A percentile compares a stretch with the other conserved stretches of the same genome.
Conservation (phyloP, 1,139 yeast species). For the Zygoascus sp. region DNA sequence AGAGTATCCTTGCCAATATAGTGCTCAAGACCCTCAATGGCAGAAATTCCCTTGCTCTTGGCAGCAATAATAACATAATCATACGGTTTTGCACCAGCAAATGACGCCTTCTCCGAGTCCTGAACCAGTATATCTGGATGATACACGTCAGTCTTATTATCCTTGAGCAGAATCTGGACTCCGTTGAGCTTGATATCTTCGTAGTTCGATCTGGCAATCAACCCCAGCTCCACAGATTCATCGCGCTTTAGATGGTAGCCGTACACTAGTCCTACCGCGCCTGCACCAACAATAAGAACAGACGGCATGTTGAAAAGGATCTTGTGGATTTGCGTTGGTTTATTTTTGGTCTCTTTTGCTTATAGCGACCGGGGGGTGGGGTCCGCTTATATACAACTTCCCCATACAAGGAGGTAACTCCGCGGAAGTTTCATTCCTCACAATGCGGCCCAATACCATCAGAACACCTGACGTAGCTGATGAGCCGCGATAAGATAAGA, state of each 20-base stretch:
- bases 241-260: conserved; percentile 15
- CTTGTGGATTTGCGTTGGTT: too few relatives aligned
- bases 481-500: too few relatives aligned
- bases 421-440: too few relatives aligned
- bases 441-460: too few relatives aligned
- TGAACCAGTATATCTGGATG: conserved; percentile 13
- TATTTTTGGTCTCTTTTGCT: too few relatives aligned
- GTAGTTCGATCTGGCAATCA: conserved; percentile 25
- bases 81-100: conserved; percentile 6
- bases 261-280: conserved; percentile 24
- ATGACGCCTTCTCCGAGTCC: conserved; percentile 16
- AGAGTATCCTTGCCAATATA: conserved; percentile 20
- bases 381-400: too few relatives aligned
- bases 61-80: conserved; percentile 24
- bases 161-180: conserved; percentile 11
- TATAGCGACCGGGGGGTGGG: too few relatives aligned
- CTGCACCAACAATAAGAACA: conserved; percentile 22
- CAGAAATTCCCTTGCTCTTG: conserved; percentile 19
- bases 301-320: conserved; percentile 3
- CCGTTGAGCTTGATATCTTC: conserved; percentile 17
- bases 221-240: conserved; percentile 15
- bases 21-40: conserved; percentile 18
- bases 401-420: too few relatives aligned
- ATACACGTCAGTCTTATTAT: conserved; percentile 12
- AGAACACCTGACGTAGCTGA: too few relatives aligned